phyloP scores from a whole-genome alignment of 2,329 filamentous ascomycete species.

The Fusarium equiseti region DNA sequence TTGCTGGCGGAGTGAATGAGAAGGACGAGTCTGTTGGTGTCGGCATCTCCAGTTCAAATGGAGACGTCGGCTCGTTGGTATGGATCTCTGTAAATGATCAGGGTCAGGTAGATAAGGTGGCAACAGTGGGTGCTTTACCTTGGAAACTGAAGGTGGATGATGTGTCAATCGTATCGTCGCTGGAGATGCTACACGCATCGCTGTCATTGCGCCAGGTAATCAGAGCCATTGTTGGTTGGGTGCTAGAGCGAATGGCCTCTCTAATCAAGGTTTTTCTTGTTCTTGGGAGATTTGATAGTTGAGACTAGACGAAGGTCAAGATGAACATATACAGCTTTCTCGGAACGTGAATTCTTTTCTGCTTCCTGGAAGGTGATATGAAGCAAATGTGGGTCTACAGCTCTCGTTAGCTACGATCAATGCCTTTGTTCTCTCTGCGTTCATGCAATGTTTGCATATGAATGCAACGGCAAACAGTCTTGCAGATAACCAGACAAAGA shows the following conservation, averaged over 20 bases:
- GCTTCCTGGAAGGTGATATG: background rate
- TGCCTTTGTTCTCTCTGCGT: background rate
- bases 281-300: background rate
- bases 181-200: background rate
- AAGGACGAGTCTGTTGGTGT: background rate
- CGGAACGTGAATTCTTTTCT: background rate
- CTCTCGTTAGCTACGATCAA: background rate
- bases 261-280: rapidly evolving
- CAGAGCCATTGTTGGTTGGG: background rate
- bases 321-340: background rate
- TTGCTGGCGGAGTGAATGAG: background rate
- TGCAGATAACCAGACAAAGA: background rate
- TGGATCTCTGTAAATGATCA: background rate
- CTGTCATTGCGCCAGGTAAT: background rate
- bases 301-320: background rate
- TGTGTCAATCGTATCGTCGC: background rate
- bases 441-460: background rate
- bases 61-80: background rate
- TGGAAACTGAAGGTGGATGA: background rate
- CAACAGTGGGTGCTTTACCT: background rate
- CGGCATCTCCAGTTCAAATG: background rate
- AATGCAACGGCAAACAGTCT: background rate
- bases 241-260: background rate
- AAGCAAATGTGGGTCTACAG: background rate
- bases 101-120: background rate